Evolutionary conservation across 2,329 filamentous ascomycete species (phyloP).

Genomic region (Aspergillus clavatus): DNA sequence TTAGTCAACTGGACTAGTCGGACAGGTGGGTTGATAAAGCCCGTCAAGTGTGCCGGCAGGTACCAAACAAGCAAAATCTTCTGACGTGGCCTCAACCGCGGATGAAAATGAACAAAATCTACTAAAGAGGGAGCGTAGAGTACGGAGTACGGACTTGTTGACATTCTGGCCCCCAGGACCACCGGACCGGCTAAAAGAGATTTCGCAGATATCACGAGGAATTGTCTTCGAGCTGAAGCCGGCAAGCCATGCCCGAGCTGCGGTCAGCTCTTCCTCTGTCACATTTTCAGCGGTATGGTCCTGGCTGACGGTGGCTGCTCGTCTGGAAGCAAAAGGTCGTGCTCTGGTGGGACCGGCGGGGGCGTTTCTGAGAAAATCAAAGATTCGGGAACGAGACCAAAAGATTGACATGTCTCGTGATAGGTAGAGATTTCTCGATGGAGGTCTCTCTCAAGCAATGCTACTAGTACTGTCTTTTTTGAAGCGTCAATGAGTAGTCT

Average conservation of each 20-base stretch:
- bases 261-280: conserved; percentile 23
- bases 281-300: conserved; percentile 11
- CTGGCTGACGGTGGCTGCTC: conserved; percentile 11
- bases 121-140: not conserved
- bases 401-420: conserved; percentile 3
- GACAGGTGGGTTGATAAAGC: too few species aligned
- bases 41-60: too few species aligned
- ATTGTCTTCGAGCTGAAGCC: conserved; percentile 51
- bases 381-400: conserved; percentile 3
- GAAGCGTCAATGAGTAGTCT: too few species aligned
- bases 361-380: conserved; percentile 7
- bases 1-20: conserved; percentile 8
- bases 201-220: conserved; percentile 52
- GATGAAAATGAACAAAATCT: too few species aligned
- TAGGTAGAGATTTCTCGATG: not conserved
- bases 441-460: not conserved
- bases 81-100: not conserved
- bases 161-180: conserved; percentile 65
- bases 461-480: too few species aligned
- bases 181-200: conserved; percentile 60
- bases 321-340: conserved; percentile 27
- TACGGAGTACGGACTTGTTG: conserved; percentile 53
- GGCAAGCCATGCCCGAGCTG: conserved; percentile 55
- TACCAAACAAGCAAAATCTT: too few species aligned
- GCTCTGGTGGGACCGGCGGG: conserved; percentile 6